Conservation (phyloP, 495 filamentous ascomycete species). For the Penicillium cosmopolitanum region DNA sequence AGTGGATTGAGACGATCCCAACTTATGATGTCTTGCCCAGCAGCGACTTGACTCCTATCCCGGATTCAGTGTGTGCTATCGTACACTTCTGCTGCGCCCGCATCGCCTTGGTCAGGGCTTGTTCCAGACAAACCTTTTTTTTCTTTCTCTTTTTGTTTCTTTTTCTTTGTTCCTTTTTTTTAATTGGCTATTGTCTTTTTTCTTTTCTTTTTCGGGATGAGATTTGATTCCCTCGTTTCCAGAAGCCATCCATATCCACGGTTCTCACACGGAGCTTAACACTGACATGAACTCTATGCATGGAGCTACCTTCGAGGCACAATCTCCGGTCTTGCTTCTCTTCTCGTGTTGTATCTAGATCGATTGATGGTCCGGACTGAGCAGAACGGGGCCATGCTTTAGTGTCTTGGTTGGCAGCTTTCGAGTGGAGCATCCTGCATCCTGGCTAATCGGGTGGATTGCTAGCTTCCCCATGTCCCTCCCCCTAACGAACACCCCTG, state of each 20-base stretch:
- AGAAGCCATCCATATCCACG: not conserved
- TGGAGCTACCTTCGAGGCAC: not conserved
- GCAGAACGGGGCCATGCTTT: conserved; percentile 4
- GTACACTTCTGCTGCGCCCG: not conserved
- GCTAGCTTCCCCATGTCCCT: conserved; percentile 38
- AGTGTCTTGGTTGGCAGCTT: conserved; percentile 40
- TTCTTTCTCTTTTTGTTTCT: not conserved
- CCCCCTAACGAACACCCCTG: conserved; percentile 48
- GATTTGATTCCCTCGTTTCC: conserved; percentile 12
- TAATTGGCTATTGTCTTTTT: conserved; percentile 1
- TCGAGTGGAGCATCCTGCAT: conserved; percentile 35
- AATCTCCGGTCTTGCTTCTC: not conserved
- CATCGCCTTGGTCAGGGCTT: not conserved
- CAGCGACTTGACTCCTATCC: conserved; percentile 8
- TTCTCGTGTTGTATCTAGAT: not conserved
- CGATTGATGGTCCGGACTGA: conserved; percentile 1
- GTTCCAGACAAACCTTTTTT: not conserved
- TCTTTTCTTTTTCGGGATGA: conserved; percentile 9
- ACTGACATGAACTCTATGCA: not conserved
- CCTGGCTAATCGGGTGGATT: conserved; percentile 42
- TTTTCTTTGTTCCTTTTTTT: not conserved
- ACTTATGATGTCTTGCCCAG: not conserved
- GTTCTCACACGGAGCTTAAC: not conserved
- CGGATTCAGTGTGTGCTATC: conserved; percentile 1
- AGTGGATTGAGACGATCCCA: conserved; percentile 14